Conservation (phyloP, 371 early-diverging fungal genomes). For the Entomophthora muscae region DNA sequence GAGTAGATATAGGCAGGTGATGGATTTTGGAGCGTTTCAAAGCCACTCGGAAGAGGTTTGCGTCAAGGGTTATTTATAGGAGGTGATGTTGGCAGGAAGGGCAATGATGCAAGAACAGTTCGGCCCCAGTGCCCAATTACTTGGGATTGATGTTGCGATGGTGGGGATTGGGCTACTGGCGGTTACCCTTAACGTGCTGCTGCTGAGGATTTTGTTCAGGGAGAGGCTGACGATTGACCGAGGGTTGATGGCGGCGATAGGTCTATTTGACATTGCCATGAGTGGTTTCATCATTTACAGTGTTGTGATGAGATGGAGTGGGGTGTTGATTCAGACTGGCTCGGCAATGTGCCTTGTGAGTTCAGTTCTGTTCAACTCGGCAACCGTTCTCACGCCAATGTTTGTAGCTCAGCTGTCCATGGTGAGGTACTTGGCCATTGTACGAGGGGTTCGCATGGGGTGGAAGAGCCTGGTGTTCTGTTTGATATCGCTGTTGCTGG, state of each 20-base stretch:
- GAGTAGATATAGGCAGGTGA: too few relatives aligned
- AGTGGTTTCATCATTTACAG: background rate
- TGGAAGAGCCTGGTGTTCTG: background rate
- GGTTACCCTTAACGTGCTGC: background rate
- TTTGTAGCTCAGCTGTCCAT: background rate
- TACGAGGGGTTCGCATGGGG: background rate
- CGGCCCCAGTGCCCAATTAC: background rate
- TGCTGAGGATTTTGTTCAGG: background rate
- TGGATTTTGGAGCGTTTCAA: too few relatives aligned
- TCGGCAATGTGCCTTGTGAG: background rate
- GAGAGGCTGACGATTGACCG: background rate
- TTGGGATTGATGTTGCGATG: background rate
- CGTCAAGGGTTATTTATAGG: too few relatives aligned
- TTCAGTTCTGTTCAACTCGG: background rate
- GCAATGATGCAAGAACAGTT: background rate
- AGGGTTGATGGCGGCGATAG: background rate
- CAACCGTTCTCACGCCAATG: background rate
- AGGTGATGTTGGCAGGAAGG: too few relatives aligned
- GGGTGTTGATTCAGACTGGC: background rate
- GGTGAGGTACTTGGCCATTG: background rate
- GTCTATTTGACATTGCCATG: background rate
- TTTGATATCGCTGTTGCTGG: background rate
- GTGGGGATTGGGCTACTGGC: background rate
- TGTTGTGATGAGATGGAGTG: background rate
- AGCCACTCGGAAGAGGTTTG: too few relatives aligned